Conservation (phyloP, 2,329 filamentous ascomycete genomes). For the Aspergillus neoniger region DNA sequence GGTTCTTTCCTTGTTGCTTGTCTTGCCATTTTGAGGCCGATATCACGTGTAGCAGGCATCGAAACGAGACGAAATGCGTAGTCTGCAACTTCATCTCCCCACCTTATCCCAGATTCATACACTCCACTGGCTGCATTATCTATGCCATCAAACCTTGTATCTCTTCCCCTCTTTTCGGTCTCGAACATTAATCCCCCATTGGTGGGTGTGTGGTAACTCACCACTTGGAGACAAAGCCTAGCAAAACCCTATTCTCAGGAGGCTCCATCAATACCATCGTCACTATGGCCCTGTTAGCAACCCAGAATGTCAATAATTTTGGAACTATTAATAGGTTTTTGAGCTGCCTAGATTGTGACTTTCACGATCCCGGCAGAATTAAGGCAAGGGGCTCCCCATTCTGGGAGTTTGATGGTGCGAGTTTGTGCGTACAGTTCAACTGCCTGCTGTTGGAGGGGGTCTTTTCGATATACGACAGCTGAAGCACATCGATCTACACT, state of each 20-base stretch:
- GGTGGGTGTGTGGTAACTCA: background rate
- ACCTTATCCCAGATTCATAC: background rate
- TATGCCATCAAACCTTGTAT: background rate
- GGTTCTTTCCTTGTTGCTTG: background rate
- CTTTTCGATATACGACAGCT: background rate
- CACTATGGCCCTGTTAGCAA: background rate
- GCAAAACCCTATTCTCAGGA: background rate
- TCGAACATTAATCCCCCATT: background rate
- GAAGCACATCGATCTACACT: background rate
- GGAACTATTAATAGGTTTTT: background rate
- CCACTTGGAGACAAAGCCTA: background rate
- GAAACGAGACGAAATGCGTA: background rate
- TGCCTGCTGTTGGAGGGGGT: background rate
- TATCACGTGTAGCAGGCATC: constrained; percentile 1
- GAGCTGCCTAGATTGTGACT: background rate
- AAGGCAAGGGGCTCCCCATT: background rate
- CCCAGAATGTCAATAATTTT: background rate
- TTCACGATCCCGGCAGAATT: background rate
- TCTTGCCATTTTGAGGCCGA: background rate
- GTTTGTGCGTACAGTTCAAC: background rate
- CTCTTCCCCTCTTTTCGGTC: background rate
- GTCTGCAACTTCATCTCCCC: background rate
- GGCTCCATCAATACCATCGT: background rate
- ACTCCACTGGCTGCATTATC: background rate
- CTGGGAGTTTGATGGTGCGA: background rate